Conservation (phyloP, 1,284 basidiomycete species). For the Sporisorium graminicola region DNA sequence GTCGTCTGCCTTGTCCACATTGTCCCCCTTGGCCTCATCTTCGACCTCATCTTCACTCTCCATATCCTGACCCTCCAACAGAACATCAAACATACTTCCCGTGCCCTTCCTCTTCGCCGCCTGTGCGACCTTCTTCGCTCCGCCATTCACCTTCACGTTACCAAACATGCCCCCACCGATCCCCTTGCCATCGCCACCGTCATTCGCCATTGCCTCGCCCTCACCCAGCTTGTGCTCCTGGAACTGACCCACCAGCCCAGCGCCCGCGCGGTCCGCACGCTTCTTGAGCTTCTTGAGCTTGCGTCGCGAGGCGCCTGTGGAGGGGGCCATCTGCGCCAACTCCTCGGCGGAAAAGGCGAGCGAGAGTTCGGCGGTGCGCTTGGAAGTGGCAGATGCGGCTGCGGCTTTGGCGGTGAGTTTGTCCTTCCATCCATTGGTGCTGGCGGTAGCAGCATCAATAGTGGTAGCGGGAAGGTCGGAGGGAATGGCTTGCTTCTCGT, state of each 20-base stretch:
- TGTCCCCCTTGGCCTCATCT: background rate
- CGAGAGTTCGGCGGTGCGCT: conserved; percentile 34
- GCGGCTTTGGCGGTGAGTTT: conserved; percentile 30
- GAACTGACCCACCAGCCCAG: conserved; percentile 38
- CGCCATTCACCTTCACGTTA: background rate
- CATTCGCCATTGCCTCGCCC: background rate
- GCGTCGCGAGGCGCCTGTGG: conserved; percentile 14
- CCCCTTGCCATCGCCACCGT: background rate
- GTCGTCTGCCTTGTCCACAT: conserved; percentile 11
- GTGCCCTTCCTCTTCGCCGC: conserved; percentile 8
- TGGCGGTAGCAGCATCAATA: background rate
- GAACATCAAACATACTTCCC: conserved; percentile 48
- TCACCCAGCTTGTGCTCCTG: conserved; percentile 27
- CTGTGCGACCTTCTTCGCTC: background rate
- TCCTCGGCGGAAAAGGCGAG: conserved; percentile 39
- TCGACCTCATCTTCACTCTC: conserved; percentile 15
- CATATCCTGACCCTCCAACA: conserved; percentile 27
- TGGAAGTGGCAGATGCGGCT: conserved; percentile 7
- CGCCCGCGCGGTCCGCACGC: conserved; percentile 35
- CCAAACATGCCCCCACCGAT: conserved; percentile 40
- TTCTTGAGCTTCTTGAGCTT: conserved; percentile 56
- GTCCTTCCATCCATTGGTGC: conserved; percentile 20
- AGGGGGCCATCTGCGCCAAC: conserved; percentile 31
- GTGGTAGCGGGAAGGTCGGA: background rate
- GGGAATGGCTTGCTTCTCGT: background rate